Conservation (phyloP, 768 basidiomycete genomes). For the Infundibulicybe gibba region DNA sequence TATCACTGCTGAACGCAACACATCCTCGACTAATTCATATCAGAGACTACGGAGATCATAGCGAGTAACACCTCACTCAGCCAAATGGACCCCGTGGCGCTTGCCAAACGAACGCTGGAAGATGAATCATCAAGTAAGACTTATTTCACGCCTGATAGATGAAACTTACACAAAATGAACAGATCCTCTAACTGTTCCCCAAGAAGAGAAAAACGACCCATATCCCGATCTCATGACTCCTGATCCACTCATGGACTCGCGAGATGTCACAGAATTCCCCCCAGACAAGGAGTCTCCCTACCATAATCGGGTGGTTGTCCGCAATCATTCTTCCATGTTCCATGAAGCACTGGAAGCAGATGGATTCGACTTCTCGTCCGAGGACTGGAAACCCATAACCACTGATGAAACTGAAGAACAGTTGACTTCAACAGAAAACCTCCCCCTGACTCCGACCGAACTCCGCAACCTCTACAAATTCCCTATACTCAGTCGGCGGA, state of each 20-base stretch:
- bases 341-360: conserved; percentile 30
- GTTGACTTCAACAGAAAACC: conserved; percentile 18
- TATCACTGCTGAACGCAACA: too few relatives aligned
- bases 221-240: conserved; percentile 63
- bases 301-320: conserved; percentile 60
- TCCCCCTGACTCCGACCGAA: conserved; percentile 16
- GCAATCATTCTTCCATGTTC: conserved; percentile 73
- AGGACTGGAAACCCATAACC: conserved; percentile 18
- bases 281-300: conserved; percentile 49
- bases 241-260: conserved; percentile 60
- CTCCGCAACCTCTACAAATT: conserved; percentile 30
- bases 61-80: neutral
- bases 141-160: too few relatives aligned
- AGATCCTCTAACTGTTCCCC: conserved; percentile 2
- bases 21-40: too few relatives aligned
- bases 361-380: conserved; percentile 25
- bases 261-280: conserved; percentile 49
- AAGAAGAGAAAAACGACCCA: conserved; percentile 9
- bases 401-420: conserved; percentile 28
- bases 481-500: conserved; percentile 48
- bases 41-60: too few relatives aligned
- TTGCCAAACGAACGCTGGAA: neutral
- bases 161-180: neutral
- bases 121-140: neutral
- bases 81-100: neutral